These are phyloP conservation scores for Gastrolobium bilobum DNA, from an alignment of 306 rosid genomes.

Conservation along the genomic window DNA sequence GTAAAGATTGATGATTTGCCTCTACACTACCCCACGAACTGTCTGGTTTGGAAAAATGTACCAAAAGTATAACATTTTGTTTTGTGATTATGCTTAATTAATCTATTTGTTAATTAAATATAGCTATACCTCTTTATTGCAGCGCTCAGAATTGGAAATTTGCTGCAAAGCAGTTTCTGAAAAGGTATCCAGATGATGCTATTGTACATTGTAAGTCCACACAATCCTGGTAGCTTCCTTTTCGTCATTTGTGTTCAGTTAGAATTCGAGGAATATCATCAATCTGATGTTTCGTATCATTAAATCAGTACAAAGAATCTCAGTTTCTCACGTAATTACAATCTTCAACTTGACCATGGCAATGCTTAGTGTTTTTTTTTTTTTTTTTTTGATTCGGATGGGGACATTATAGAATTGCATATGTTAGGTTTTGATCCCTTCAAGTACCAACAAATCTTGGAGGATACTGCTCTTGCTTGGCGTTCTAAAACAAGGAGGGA, in stretches of 20 bases:
- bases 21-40: neutral
- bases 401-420: neutral
- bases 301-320: neutral
- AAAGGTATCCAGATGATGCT: conserved; percentile 68
- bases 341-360: neutral
- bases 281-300: neutral
- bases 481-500: neutral
- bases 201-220: conserved; percentile 81
- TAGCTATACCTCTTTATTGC: conserved; percentile 25
- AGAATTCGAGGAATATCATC: conserved; percentile 2
- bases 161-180: conserved; percentile 75
- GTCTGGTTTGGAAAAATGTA: neutral
- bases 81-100: conserved; percentile 19
- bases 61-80: neutral
- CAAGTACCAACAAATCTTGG: neutral
- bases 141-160: conserved; percentile 88
- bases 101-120: conserved; percentile 28
- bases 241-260: neutral
- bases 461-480: neutral
- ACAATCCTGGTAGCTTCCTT: neutral
- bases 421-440: neutral
- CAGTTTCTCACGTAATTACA: conserved; percentile 6
- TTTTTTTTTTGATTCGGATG: neutral
- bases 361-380: conserved; percentile 4
- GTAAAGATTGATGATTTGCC: conserved; percentile 12